Percentiles rank a stretch among this genome's conserved stretches.
phyloP scores from a whole-genome alignment of 1,284 basidiomycete genomes.

The Microbotryum scabiosae region DNA sequence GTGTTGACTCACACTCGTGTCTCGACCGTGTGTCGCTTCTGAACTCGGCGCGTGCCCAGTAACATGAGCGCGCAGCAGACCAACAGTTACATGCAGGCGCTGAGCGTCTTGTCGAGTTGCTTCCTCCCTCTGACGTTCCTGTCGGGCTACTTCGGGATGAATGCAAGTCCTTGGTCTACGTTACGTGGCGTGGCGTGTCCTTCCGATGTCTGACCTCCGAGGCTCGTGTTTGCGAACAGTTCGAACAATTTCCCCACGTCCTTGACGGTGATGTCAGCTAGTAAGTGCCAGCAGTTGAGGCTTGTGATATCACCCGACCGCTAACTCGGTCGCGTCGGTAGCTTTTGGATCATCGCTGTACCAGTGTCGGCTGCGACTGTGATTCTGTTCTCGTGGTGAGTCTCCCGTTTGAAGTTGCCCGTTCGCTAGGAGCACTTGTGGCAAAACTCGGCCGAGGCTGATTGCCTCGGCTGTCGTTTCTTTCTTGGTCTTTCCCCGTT shows the following conservation, averaged over 20 bases:
- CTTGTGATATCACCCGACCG: conserved; percentile 1
- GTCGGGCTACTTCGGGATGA: conserved; percentile 54
- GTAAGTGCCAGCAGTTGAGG: not conserved
- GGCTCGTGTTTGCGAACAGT: conserved; percentile 35
- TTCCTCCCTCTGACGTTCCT: conserved; percentile 61
- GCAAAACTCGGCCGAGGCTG: too few relatives aligned
- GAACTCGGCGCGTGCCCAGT: too few relatives aligned
- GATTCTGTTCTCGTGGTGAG: conserved; percentile 48
- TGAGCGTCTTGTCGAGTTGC: conserved; percentile 58
- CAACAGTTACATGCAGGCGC: conserved; percentile 59
- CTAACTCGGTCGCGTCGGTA: conserved; percentile 27
- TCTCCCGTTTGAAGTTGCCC: too few relatives aligned
- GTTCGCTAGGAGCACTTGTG: too few relatives aligned
- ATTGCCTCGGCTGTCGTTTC: not conserved
- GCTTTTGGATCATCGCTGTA: conserved; percentile 58
- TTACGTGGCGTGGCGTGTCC: conserved; percentile 11
- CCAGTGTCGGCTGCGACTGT: conserved; percentile 54
- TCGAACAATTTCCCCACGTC: conserved; percentile 37
- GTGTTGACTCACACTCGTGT: too few relatives aligned
- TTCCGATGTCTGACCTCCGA: conserved; percentile 42
- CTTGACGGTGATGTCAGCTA: conserved; percentile 1
- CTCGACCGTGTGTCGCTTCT: too few relatives aligned
- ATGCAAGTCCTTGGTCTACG: conserved; percentile 50
- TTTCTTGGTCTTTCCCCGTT: not conserved
- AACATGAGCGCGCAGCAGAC: conserved; percentile 37